These are phyloP conservation scores for Bruguiera hainesii DNA, from an alignment of 441 rosid species.

Conservation along the genomic window DNA sequence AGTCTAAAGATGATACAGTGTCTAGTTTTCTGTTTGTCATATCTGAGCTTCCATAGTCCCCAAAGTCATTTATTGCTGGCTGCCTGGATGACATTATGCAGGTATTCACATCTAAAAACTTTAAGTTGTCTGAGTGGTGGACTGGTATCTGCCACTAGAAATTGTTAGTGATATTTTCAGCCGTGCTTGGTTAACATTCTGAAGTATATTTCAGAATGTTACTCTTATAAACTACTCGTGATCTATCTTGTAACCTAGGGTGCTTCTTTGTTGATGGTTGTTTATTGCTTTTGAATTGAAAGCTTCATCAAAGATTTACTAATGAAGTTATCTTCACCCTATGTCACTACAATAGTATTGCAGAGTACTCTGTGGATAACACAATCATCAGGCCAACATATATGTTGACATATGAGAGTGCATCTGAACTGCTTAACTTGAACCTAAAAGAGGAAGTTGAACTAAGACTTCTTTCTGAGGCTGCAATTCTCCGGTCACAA, in stretches of 20 bases:
- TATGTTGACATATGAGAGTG: conserved; percentile 98
- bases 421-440: conserved; percentile 82
- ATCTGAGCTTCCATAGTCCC: no score
- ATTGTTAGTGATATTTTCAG: no score
- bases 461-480: conserved; percentile 71
- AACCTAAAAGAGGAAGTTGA: conserved; percentile 87
- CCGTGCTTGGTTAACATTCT: no score
- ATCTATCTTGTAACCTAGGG: background rate
- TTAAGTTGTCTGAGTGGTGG: background rate
- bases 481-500: conserved; percentile 64
- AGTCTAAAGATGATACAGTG: no score
- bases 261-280: conserved; percentile 3
- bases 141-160: no score
- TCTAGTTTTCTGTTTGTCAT: no score
- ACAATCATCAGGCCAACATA: conserved; percentile 86
- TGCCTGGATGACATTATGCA: background rate
- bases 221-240: background rate
- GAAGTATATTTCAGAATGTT: no score
- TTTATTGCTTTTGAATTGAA: background rate
- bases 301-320: conserved; percentile 14
- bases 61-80: background rate
- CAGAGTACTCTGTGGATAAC: conserved; percentile 76
- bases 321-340: conserved; percentile 18
- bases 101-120: background rate
- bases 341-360: conserved; percentile 54